Conservation (phyloP, 257 asterid species). For the Fraxinus americana region DNA sequence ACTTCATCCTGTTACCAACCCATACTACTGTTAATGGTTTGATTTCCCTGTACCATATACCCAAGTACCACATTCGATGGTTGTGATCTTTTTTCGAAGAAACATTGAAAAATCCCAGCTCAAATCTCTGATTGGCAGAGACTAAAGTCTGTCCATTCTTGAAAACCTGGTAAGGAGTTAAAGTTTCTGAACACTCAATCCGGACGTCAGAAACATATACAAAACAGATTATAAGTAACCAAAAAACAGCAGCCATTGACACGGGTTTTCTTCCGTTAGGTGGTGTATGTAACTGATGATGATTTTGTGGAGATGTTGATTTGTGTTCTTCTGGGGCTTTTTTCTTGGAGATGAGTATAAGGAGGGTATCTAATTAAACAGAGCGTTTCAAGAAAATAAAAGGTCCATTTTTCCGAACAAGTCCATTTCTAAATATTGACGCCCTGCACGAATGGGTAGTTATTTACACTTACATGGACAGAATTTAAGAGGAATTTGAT, state of each 20-base stretch:
- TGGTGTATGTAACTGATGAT: not conserved
- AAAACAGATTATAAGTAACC: conserved; percentile 14
- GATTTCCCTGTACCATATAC: conserved; percentile 36
- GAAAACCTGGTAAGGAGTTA: conserved; percentile 18
- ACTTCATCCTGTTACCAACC: conserved; percentile 41
- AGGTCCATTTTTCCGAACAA: not conserved
- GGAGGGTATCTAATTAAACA: conserved; percentile 14
- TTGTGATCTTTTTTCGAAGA: not conserved
- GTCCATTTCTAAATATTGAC: conserved; percentile 5
- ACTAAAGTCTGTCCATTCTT: conserved; percentile 29
- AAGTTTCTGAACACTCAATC: conserved; percentile 13
- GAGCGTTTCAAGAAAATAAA: not conserved
- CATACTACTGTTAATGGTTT: conserved; percentile 34
- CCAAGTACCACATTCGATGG: conserved; percentile 25
- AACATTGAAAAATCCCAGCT: conserved; percentile 35
- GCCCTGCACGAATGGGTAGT: not conserved
- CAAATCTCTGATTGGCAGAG: conserved; percentile 38
- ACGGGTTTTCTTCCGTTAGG: not conserved
- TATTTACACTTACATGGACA: not conserved
- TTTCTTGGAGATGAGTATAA: conserved; percentile 3
- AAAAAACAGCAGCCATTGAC: conserved; percentile 26
- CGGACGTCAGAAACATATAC: conserved; percentile 4
- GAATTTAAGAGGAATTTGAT: conserved; percentile 6
- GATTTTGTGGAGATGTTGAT: not conserved
- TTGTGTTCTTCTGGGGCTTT: not conserved